Evolutionary conservation across 2,329 filamentous ascomycete genomes (phyloP).

Genomic region (Hypocreales sp.): DNA sequence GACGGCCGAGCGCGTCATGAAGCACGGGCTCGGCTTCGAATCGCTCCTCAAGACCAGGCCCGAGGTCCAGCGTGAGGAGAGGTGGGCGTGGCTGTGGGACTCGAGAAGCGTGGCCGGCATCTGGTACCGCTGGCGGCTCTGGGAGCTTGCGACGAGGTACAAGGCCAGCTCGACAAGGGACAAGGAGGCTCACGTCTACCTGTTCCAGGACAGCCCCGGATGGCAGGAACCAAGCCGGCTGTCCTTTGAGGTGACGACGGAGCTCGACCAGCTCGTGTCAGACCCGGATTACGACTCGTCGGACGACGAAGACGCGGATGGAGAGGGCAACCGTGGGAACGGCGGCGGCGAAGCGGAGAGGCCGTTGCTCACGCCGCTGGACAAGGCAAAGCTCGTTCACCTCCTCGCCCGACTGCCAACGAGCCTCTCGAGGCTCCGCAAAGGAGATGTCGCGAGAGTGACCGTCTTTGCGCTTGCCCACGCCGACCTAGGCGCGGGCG

Average conservation of each 20-base stretch:
- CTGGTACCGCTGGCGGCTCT: slow-evolving; percentile 87
- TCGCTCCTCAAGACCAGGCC: slow-evolving; percentile 78
- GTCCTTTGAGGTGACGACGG: slow-evolving; percentile 68
- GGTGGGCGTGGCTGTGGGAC: slow-evolving; percentile 92
- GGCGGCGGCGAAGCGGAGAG: slow-evolving; percentile 30
- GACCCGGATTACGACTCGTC: slow-evolving; percentile 78
- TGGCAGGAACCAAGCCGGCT: slow-evolving; percentile 68
- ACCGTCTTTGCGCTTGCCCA: slow-evolving; percentile 84
- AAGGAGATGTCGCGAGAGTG: slow-evolving; percentile 73
- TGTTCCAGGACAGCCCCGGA: slow-evolving; percentile 63
- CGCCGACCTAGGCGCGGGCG: slow-evolving; percentile 69
- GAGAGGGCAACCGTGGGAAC: slow-evolving; percentile 36
- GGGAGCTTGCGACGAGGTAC: slow-evolving; percentile 65
- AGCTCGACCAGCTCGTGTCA: slow-evolving; percentile 63
- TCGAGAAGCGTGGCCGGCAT: slow-evolving; percentile 62
- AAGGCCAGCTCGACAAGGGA: slow-evolving; percentile 25
- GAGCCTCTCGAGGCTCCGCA: slow-evolving; percentile 56
- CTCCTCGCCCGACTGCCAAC: slow-evolving; percentile 71
- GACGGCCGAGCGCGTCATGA: slow-evolving; percentile 64
- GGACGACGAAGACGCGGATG: slow-evolving; percentile 62
- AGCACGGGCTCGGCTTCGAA: slow-evolving; percentile 77
- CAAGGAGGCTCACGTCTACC: slow-evolving; percentile 38
- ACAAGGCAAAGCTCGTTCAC: slow-evolving; percentile 72
- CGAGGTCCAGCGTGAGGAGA: slow-evolving; percentile 72
- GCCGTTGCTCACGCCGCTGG: slow-evolving; percentile 63